Percentiles rank a stretch among this genome's conserved stretches.
Conservation (phyloP, 2,329 filamentous ascomycete species). For the Corniculantispora saksenae region DNA sequence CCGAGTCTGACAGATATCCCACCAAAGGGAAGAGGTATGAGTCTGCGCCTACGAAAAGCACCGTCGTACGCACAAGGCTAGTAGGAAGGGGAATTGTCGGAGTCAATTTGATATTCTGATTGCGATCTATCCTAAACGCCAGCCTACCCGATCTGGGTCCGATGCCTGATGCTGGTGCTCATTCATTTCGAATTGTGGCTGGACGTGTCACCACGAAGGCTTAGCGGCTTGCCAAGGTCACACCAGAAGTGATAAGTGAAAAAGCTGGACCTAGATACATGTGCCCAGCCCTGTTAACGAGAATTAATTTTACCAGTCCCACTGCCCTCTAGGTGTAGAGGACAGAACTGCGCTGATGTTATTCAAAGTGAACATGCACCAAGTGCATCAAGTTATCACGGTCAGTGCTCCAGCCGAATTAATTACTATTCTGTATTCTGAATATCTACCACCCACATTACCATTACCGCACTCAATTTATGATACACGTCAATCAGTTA, state of each 20-base stretch:
- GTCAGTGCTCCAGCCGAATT: neutral
- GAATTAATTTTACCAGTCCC: neutral
- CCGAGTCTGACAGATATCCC: too few species aligned
- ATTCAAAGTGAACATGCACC: neutral
- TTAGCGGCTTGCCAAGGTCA: neutral
- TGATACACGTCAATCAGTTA: neutral
- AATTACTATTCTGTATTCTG: conserved; percentile 3
- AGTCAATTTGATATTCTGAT: too few species aligned
- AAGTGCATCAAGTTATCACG: neutral
- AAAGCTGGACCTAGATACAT: neutral
- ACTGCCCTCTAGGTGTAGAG: neutral
- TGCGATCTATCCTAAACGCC: neutral
- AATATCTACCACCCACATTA: conserved; percentile 5
- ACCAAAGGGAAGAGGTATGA: too few species aligned
- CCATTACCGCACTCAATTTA: neutral
- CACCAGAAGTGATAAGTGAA: too few species aligned
- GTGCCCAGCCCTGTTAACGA: too few species aligned
- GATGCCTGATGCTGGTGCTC: neutral
- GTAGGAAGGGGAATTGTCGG: neutral
- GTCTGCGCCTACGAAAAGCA: too few species aligned
- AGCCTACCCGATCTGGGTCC: too few species aligned
- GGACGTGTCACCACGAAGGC: neutral
- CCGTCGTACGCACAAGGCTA: neutral
- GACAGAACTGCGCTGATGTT: neutral
- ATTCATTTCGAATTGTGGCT: neutral